Conservation (phyloP, 257 asterid genomes). For the Knoxia roxburghii region DNA sequence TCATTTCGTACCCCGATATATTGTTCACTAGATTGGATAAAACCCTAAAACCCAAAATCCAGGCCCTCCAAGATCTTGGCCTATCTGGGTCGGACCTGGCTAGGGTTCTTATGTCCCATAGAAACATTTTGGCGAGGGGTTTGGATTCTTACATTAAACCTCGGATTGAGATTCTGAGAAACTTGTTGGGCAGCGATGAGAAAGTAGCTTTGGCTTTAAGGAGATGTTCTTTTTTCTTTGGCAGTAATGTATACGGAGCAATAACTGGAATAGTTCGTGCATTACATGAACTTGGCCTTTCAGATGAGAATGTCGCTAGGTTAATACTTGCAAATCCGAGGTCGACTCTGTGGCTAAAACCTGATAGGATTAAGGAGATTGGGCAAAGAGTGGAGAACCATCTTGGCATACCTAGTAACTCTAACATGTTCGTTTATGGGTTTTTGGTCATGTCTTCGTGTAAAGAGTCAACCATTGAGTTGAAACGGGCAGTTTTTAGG, state of each 20-base stretch:
- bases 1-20: background rate
- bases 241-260: background rate
- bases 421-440: background rate
- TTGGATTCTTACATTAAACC: slow-evolving; percentile 14
- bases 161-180: slow-evolving; percentile 11
- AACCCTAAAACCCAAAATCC: slow-evolving; percentile 25
- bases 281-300: slow-evolving; percentile 11
- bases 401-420: slow-evolving; percentile 15
- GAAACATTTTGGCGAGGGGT: background rate
- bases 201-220: slow-evolving; percentile 9
- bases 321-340: background rate
- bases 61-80: slow-evolving; percentile 18
- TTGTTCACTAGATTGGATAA: slow-evolving; percentile 14
- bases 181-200: slow-evolving; percentile 21
- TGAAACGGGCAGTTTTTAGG: slow-evolving; percentile 12
- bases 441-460: background rate
- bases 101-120: slow-evolving; percentile 1
- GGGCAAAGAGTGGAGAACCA: slow-evolving; percentile 20
- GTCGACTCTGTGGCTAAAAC: background rate
- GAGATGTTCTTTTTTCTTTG: slow-evolving; percentile 9
- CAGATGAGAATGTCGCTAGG: background rate
- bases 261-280: background rate
- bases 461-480: background rate
- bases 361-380: slow-evolving; percentile 4
- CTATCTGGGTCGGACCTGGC: slow-evolving; percentile 15